Percentiles rank a stretch among this genome's conserved stretches.
These are phyloP conservation scores for Amanita muscaria DNA, from an alignment of 768 basidiomycete species.

Conservation along the genomic window DNA sequence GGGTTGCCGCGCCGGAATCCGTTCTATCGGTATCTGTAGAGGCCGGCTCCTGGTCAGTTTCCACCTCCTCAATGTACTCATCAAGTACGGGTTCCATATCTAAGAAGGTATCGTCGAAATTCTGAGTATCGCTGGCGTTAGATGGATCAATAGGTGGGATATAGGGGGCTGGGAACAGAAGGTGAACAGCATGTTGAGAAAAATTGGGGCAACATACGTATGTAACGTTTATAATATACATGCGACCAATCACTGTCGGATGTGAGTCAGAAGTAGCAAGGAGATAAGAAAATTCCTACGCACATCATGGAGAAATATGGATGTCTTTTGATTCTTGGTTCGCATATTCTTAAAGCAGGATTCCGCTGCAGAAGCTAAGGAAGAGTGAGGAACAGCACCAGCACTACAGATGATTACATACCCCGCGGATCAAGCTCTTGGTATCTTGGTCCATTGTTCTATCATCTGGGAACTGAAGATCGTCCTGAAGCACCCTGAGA, in stretches of 20 bases:
- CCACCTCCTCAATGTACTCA: constrained; percentile 55
- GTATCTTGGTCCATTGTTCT: constrained; percentile 91
- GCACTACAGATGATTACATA: constrained; percentile 21
- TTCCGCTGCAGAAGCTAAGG: constrained; percentile 83
- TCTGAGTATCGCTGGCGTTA: constrained; percentile 92
- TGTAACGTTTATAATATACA: constrained; percentile 91
- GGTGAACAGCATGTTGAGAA: constrained; percentile 2
- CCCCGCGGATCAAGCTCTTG: constrained; percentile 90
- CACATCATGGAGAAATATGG: constrained; percentile 94
- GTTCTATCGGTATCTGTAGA: constrained; percentile 64
- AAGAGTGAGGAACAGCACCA: constrained; percentile 5
- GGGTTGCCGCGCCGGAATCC: constrained; percentile 61
- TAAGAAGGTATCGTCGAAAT: constrained; percentile 96
- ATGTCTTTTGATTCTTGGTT: constrained; percentile 89
- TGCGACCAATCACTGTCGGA: constrained; percentile 78
- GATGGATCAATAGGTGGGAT: constrained; percentile 86
- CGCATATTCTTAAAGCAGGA: constrained; percentile 83
- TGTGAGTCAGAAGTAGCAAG: constrained; percentile 10
- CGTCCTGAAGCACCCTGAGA: constrained; percentile 83
- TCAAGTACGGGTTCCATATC: constrained; percentile 92
- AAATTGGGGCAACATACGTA: constrained; percentile 48
- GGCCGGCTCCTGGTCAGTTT: constrained; percentile 62
- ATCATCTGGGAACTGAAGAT: constrained; percentile 84
- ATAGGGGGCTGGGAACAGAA: constrained; percentile 60
- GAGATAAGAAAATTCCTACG: constrained; percentile 21